Evolutionary conservation across 2,329 filamentous ascomycete genomes (phyloP), one percentile per base, ranked within the genome.

Genomic region (Calycina herbarum): DNA sequence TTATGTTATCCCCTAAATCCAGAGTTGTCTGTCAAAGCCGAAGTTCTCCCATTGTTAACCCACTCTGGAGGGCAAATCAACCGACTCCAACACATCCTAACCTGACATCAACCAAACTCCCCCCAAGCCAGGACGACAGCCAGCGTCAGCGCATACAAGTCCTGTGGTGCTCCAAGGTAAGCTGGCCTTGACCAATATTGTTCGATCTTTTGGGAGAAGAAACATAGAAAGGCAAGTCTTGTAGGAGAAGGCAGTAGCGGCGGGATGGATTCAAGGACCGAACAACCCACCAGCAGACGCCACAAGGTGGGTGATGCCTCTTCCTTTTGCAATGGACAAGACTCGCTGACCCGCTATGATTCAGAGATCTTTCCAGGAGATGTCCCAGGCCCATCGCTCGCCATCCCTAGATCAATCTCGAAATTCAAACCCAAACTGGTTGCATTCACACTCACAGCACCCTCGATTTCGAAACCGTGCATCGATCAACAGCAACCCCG

Each of bases 281-380:
- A 60, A 27, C n/a, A 48, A 61, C 24, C 20, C 31, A 29, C 58
- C 29, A 38, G 33, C n/a, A 48, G 20, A 54, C 35, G 62, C 56
- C 48, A 54, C 48, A 54, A 54, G 48, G 48, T 54, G 10, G 4
- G 48, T 54, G 48, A 54, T 54, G 48, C 24, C 20, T 40, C 48
- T 7, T n/a, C 20, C 10, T 27, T 54, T 24, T 20, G 45, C 48
- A 27, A 54, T 54, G 48, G 20, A 45, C 42, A n/a, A 45, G 6
- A 45, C n/a, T 45, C 7, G 15, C 48, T 54, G 48, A 54, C 48
- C 20, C 20, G 20, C 48, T 27, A 24, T 27, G 48, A 54, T 54
- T 54, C 48, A 76, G 74, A 71, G 73, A 68, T 69, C 72, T 38
- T 73, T 70, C 60, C 62, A 63, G 40, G 71, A 75, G 45, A 75